A percentile compares a stretch with the other conserved stretches of the same genome.
Evolutionary conservation across 352 stramenopile genomes (phyloP).

Genomic region (Pythium utonaiense): DNA sequence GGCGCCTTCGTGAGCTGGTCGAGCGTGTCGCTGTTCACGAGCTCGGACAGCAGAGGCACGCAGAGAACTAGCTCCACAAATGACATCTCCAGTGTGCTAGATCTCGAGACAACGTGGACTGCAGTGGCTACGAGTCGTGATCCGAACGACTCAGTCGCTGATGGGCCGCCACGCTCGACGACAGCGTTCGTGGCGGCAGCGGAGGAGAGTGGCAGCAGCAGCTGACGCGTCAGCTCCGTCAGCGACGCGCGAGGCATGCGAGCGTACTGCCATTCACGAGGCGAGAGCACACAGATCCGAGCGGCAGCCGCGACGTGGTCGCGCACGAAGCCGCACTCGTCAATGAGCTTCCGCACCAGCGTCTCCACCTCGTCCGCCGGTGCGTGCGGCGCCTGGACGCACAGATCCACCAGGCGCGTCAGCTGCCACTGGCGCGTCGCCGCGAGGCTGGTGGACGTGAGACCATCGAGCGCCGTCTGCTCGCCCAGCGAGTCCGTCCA

Average conservation of each 20-base stretch:
- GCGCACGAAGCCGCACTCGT: constrained; percentile 16
- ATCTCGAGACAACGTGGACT: neutral
- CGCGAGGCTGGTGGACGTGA: constrained; percentile 7
- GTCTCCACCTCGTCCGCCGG: constrained; percentile 17
- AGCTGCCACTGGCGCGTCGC: constrained; percentile 34
- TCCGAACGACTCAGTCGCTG: neutral
- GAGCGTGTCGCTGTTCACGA: constrained; percentile 22
- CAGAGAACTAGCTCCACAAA: constrained; percentile 13
- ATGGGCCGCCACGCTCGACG: neutral
- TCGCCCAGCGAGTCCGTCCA: constrained; percentile 13
- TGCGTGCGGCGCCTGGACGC: constrained; percentile 28
- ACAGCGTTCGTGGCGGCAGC: neutral
- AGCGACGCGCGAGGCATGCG: constrained; percentile 6
- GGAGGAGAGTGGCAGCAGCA: neutral
- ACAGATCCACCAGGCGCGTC: constrained; percentile 40
- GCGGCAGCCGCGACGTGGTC: constrained; percentile 25
- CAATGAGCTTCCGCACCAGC: constrained; percentile 21
- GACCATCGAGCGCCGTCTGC: neutral
- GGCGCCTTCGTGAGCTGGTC: constrained; percentile 22
- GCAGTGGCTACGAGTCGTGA: constrained; percentile 6
- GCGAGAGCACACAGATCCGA: constrained; percentile 5
- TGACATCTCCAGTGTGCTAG: neutral
- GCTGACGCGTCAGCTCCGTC: constrained; percentile 1
- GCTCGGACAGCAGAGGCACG: constrained; percentile 11
- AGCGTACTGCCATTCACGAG: constrained; percentile 16